phyloP scores from a whole-genome alignment of 2,329 filamentous ascomycete genomes.

The Ophiostoma australiae region DNA sequence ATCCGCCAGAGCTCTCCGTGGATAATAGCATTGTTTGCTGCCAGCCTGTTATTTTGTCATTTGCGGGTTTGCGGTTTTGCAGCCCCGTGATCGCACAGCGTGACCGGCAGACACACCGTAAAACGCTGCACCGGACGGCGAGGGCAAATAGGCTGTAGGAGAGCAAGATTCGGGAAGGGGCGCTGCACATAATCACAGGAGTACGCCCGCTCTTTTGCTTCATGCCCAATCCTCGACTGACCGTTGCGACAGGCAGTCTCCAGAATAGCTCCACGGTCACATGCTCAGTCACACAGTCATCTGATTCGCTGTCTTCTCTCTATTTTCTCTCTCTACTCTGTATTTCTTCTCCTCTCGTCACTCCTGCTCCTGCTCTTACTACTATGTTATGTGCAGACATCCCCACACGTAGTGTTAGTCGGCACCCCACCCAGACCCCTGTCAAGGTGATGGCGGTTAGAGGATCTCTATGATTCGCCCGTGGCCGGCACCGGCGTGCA shows the following conservation, averaged over 20 bases:
- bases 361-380: conserved; percentile 9
- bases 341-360: not conserved
- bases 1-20: too few species aligned
- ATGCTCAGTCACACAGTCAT: conserved; percentile 19
- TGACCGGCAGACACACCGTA: not conserved
- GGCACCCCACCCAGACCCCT: conserved; percentile 14
- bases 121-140: not conserved
- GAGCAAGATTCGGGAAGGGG: not conserved
- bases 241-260: not conserved
- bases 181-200: too few species aligned
- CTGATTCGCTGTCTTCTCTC: conserved; percentile 13
- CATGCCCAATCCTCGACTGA: not conserved
- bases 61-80: not conserved
- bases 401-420: conserved; percentile 17
- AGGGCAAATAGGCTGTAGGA: not conserved
- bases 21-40: too few species aligned
- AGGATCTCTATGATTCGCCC: conserved; percentile 28
- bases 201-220: not conserved
- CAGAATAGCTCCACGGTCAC: conserved; percentile 10
- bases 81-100: not conserved
- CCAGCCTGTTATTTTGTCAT: not conserved
- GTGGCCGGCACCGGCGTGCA: conserved; percentile 23
- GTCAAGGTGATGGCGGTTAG: conserved; percentile 26
- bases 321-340: not conserved
- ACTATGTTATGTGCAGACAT: not conserved